These are phyloP conservation scores for Penicillium maclennaniae DNA, from an alignment of 495 filamentous ascomycete species.

Conservation along the genomic window DNA sequence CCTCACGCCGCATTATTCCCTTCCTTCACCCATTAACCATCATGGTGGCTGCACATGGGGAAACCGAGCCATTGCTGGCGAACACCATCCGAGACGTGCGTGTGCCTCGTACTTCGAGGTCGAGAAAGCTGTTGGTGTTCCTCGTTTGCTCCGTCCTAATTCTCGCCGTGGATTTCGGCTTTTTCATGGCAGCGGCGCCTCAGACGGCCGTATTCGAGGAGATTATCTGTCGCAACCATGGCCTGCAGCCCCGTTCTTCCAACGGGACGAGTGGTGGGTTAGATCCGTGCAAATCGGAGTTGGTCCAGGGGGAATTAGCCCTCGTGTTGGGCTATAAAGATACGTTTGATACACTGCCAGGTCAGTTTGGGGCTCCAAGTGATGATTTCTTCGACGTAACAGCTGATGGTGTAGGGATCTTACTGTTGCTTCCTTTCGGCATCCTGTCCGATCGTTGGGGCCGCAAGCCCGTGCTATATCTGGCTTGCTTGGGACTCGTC, in stretches of 20 bases:
- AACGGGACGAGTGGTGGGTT: background rate
- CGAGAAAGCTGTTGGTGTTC: constrained; percentile 19
- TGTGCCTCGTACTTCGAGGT: background rate
- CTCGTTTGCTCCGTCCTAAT: constrained; percentile 16
- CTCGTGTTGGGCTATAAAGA: constrained; percentile 41
- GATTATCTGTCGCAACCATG: constrained; percentile 39
- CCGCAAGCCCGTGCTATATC: constrained; percentile 38
- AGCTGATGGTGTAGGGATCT: constrained; percentile 19
- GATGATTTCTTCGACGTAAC: background rate
- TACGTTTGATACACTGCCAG: constrained; percentile 34
- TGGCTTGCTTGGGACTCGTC: constrained; percentile 31
- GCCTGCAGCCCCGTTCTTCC: background rate
- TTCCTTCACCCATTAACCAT: too few species aligned
- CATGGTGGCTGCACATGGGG: background rate
- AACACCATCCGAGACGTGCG: background rate
- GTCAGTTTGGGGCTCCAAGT: constrained; percentile 10
- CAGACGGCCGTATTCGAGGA: constrained; percentile 36
- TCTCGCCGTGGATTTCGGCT: constrained; percentile 25
- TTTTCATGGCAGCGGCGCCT: constrained; percentile 27
- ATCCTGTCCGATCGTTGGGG: constrained; percentile 42
- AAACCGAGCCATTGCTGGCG: constrained; percentile 3
- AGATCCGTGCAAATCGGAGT: constrained; percentile 37
- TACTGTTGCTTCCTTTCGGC: constrained; percentile 33
- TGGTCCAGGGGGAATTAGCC: constrained; percentile 42
- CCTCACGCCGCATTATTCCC: too few species aligned